Conservation (phyloP, 495 filamentous ascomycete species). For the Apiosordaria backusii region DNA sequence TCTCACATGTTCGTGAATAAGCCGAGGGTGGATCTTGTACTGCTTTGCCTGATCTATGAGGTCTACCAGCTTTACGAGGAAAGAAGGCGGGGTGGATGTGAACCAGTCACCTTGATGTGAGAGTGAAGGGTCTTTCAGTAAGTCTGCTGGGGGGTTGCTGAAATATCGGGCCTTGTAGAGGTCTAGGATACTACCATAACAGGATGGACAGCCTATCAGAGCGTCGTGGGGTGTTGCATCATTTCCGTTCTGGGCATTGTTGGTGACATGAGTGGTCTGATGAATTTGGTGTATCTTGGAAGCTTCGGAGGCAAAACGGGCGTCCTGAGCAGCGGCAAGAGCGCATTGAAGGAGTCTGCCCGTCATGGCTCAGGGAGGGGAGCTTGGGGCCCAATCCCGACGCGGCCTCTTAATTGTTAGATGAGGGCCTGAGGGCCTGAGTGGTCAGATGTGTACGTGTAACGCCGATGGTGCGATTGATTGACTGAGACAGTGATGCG, state of each 20-base stretch:
- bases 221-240: too few relatives aligned
- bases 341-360: constrained; percentile 27
- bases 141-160: not conserved
- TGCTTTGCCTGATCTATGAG: constrained; percentile 39
- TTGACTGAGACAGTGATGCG: not conserved
- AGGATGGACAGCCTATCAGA: constrained; percentile 37
- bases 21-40: constrained; percentile 33
- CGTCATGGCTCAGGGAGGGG: constrained; percentile 14
- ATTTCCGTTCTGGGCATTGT: too few relatives aligned
- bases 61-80: constrained; percentile 39
- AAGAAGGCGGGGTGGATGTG: constrained; percentile 31
- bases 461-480: not conserved
- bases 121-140: constrained; percentile 13
- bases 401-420: not conserved
- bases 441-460: not conserved
- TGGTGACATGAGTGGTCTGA: constrained; percentile 25
- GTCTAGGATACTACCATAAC: constrained; percentile 38
- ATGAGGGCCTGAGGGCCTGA: not conserved
- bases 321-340: constrained; percentile 18
- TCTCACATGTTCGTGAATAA: constrained; percentile 39
- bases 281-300: constrained; percentile 21
- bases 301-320: constrained; percentile 19
- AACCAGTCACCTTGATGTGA: constrained; percentile 40
- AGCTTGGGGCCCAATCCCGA: not conserved
- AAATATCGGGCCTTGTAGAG: constrained; percentile 27